Percentiles rank a stretch among this genome's conserved stretches.
These are phyloP conservation scores for Phaeomoniella chlamydospora DNA, from an alignment of 2,329 filamentous ascomycete species.

Conservation along the genomic window DNA sequence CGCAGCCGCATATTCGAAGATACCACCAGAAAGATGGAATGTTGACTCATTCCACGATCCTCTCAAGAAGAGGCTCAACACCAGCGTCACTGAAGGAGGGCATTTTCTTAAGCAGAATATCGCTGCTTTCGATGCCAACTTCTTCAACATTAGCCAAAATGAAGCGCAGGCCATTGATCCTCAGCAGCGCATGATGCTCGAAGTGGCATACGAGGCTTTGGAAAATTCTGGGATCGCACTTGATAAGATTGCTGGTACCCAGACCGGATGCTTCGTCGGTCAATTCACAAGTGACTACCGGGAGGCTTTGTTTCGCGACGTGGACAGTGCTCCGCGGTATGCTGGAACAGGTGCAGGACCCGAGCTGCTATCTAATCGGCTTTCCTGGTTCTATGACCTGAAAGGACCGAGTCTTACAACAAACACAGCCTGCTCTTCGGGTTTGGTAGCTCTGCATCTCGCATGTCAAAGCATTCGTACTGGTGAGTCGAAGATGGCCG, in stretches of 20 bases:
- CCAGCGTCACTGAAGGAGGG: slow-evolving; percentile 6
- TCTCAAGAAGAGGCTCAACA: neutral
- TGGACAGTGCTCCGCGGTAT: slow-evolving; percentile 5
- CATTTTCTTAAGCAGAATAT: slow-evolving; percentile 14
- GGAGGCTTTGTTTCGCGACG: slow-evolving; percentile 5
- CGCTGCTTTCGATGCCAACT: slow-evolving; percentile 16
- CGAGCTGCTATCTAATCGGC: slow-evolving; percentile 13
- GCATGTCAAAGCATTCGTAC: slow-evolving; percentile 11
- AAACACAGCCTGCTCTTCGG: slow-evolving; percentile 15
- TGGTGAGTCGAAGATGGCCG: slow-evolving; percentile 8
- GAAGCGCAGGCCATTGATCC: slow-evolving; percentile 17
- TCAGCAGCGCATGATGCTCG: slow-evolving; percentile 16
- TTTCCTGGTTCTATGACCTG: slow-evolving; percentile 16
- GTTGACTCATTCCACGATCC: slow-evolving; percentile 3
- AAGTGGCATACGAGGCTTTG: slow-evolving; percentile 15
- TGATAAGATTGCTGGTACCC: slow-evolving; percentile 10
- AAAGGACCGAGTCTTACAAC: slow-evolving; percentile 12
- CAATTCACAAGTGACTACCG: slow-evolving; percentile 6
- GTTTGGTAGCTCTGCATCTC: slow-evolving; percentile 14
- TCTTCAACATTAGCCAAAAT: slow-evolving; percentile 18
- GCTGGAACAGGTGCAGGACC: slow-evolving; percentile 9
- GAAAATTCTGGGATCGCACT: slow-evolving; percentile 18
- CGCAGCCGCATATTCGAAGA: neutral
- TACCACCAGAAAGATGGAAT: slow-evolving; percentile 4
- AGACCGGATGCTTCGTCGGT: slow-evolving; percentile 17